Percentiles rank a stretch among this genome's conserved stretches.
Conservation (phyloP, 2,329 filamentous ascomycete genomes). For the Cryphonectria japonica region DNA sequence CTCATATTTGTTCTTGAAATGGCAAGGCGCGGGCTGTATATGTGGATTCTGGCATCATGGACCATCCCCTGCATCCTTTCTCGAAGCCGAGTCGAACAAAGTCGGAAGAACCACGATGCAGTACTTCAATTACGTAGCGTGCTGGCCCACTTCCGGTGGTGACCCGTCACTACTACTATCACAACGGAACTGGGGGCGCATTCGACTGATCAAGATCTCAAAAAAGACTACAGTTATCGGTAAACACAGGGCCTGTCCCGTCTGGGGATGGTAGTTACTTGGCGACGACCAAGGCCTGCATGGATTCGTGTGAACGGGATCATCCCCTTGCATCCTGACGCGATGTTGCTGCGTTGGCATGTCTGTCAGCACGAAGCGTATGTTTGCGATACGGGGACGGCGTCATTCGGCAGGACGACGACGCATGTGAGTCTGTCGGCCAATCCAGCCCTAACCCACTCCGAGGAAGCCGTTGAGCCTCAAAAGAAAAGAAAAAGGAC, state of each 20-base stretch:
- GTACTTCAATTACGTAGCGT: not conserved
- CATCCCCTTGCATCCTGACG: not conserved
- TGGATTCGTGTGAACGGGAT: not conserved
- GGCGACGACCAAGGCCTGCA: not conserved
- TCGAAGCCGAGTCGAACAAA: constrained; percentile 1
- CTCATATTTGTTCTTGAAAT: not conserved
- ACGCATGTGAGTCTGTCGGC: not conserved
- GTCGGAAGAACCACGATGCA: not conserved
- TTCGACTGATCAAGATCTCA: not conserved
- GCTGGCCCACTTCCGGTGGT: not conserved
- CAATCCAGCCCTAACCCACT: not conserved
- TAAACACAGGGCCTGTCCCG: not conserved
- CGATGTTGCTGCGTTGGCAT: constrained; percentile 10
- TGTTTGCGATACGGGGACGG: not conserved
- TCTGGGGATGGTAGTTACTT: not conserved
- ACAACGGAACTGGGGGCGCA: not conserved
- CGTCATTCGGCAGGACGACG: not conserved
- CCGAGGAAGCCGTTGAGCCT: constrained; percentile 12
- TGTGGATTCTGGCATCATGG: constrained; percentile 2
- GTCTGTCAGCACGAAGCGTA: constrained; percentile 6
- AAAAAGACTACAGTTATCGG: not conserved
- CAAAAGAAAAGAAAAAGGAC: not conserved
- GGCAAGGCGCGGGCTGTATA: constrained; percentile 2
- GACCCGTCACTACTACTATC: not conserved
- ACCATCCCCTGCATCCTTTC: not conserved